Conservation (phyloP, 768 basidiomycete species). For the Fistulinella prunicolor region DNA sequence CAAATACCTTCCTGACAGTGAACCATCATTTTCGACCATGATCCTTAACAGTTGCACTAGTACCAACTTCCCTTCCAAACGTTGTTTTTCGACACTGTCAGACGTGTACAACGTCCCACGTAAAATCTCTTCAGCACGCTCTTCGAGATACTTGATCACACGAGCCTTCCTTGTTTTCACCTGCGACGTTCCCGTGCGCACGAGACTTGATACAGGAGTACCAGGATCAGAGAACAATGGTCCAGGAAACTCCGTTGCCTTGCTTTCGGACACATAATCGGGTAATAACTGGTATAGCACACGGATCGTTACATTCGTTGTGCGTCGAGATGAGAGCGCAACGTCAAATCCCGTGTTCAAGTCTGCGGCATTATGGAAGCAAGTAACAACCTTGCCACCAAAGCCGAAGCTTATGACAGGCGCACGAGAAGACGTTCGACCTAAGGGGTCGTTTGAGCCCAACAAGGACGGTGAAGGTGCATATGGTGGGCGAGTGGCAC, state of each 20-base stretch:
- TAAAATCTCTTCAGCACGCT: slow-evolving; percentile 71
- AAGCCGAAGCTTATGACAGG: slow-evolving; percentile 91
- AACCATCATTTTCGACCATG: slow-evolving; percentile 89
- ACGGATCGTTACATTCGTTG: slow-evolving; percentile 67
- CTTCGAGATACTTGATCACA: slow-evolving; percentile 75
- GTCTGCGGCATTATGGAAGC: slow-evolving; percentile 72
- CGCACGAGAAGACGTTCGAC: slow-evolving; percentile 65
- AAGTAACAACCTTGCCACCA: slow-evolving; percentile 87
- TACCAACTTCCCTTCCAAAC: slow-evolving; percentile 72
- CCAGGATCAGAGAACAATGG: slow-evolving; percentile 81
- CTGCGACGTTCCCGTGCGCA: slow-evolving; percentile 59
- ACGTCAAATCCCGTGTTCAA: slow-evolving; percentile 76
- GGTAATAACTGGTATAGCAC: slow-evolving; percentile 68
- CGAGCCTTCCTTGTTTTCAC: slow-evolving; percentile 79
- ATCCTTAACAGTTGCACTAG: slow-evolving; percentile 72
- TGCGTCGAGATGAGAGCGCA: slow-evolving; percentile 66
- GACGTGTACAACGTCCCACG: slow-evolving; percentile 71
- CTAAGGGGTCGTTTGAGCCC: slow-evolving; percentile 79
- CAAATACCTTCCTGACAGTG: slow-evolving; percentile 74
- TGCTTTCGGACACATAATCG: slow-evolving; percentile 54
- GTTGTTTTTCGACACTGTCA: slow-evolving; percentile 49
- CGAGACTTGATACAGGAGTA: slow-evolving; percentile 58
- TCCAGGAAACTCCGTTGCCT: slow-evolving; percentile 71
- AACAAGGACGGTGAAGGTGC: slow-evolving; percentile 83
- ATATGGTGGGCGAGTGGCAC: slow-evolving; percentile 53